Base-by-base conservation (phyloP, 1,284 basidiomycete species). In the Rhodofomes roseus region DNA sequence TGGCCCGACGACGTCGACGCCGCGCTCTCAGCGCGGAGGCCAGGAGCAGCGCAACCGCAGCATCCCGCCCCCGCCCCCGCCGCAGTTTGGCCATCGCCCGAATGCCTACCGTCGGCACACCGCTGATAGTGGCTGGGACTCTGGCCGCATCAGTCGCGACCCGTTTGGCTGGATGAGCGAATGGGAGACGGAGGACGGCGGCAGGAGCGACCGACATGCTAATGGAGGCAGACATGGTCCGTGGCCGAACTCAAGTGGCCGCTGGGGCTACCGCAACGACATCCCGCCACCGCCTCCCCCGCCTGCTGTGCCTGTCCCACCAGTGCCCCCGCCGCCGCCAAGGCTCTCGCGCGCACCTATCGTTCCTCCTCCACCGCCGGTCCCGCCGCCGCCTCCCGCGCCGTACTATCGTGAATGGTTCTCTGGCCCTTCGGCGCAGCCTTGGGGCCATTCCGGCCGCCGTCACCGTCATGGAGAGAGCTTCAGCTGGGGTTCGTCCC, bases 1-100 rank as follows among this genome's bases (percentile, higher is more conserved):
- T 23, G 63, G 63, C 20, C 66, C 67, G 5, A 54, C 58, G 8
- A 68, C 67, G 7, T 68, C 67, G 22, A 52, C 53, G 25, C 56
- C 52, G 22, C 44, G 44, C 43, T 52, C 56, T 9, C 50, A 53
- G 18, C 48, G 50, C 1, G 50, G 9, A 11, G 20, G 56, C 12
- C 56, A 34, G 46, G 31, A 34, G n/a, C 29, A n/a, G 27, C 48
- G 27, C 27, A 12, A 27, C 31, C 31, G 50, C 12, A 20, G 50
- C 50, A 36, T 27, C 18, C 50, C 29, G 31, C 50, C 31, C n/a
- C n/a, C 22, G 12, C 31, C 29, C 12, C 50, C 31, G 29, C 31
- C 50, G 16, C 18, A 16, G 4, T 52, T 52, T 31, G n/a, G 14
- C n/a, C 50, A 52, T 18, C 50, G 22, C 27, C 50, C 50, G 29